These are phyloP conservation scores for Phytopythium aichiense DNA, from an alignment of 352 stramenopile species.

Conservation along the genomic window DNA sequence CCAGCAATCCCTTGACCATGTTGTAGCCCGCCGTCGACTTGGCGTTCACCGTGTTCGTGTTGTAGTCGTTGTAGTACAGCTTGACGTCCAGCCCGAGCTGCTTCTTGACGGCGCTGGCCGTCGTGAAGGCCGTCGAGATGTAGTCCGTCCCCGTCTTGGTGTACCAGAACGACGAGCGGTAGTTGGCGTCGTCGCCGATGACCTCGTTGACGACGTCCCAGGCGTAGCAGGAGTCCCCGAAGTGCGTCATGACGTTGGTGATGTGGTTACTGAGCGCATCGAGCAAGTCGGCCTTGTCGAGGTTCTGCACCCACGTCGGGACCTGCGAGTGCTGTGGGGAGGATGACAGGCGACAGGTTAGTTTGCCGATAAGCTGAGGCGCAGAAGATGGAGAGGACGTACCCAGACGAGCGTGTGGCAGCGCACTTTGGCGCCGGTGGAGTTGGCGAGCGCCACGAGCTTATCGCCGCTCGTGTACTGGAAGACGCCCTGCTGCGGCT, in stretches of 20 bases:
- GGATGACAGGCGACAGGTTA: not conserved
- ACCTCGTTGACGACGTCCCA: slow-evolving; percentile 33
- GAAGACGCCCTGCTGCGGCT: slow-evolving; percentile 19
- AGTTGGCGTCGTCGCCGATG: slow-evolving; percentile 22
- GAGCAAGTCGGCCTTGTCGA: slow-evolving; percentile 24
- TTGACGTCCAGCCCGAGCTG: slow-evolving; percentile 15
- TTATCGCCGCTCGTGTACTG: slow-evolving; percentile 23
- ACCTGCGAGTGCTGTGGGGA: slow-evolving; percentile 26
- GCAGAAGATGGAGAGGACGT: slow-evolving; percentile 1
- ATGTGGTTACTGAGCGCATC: slow-evolving; percentile 27
- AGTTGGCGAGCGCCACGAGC: slow-evolving; percentile 22
- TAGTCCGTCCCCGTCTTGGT: slow-evolving; percentile 31
- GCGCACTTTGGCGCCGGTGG: slow-evolving; percentile 21
- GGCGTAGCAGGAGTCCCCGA: slow-evolving; percentile 18
- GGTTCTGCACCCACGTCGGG: slow-evolving; percentile 23
- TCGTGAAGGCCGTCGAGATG: slow-evolving; percentile 22
- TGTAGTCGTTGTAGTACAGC: slow-evolving; percentile 12
- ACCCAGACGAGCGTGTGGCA: slow-evolving; percentile 27
- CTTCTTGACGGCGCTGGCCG: slow-evolving; percentile 25
- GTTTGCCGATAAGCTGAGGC: too few relatives aligned
- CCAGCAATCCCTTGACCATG: slow-evolving; percentile 8
- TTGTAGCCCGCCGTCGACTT: slow-evolving; percentile 16
- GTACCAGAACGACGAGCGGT: slow-evolving; percentile 32
- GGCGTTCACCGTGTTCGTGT: slow-evolving; percentile 24
- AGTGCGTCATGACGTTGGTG: slow-evolving; percentile 16